Base-by-base conservation (phyloP, 164 flowering plant species). In the Vitis rupestris region DNA sequence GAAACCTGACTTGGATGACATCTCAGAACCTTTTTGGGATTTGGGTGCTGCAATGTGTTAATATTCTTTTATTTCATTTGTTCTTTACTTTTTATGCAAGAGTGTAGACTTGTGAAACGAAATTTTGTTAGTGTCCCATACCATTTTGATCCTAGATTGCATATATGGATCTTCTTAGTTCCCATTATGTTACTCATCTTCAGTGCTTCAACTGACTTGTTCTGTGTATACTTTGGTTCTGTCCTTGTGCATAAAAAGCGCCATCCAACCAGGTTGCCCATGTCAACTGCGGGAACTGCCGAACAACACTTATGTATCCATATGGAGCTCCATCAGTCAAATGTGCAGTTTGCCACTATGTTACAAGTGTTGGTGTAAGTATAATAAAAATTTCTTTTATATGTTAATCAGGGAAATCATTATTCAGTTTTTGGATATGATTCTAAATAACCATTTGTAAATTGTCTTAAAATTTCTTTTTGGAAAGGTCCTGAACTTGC, bases 311-410 rank as follows among this genome's bases (percentile, higher is more conserved):
- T 10, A 87, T 92, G 93, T 92, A 90, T 76, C 97, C 99, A 44
- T 81, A 76, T 77, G 98, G 97, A 67, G 95, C 97, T 54, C 96
- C 92, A 50, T 92, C 97, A 37, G 98, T 96, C 60, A 90, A 92
- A 84, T 93, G 98, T 78, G 97, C 94, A 10, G 65, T 92, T 55
- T 96, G 97, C 71, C 94, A 93, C 8, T 90, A 80, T 72, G 77
- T 93, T 70, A 93, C 97, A 37, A 85, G 83, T 68, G 85, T 86
- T 74, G 88, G 83, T 79, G 96, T 92, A 79, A 82, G 92, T 83
- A 49, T 56, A 10, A 7, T 15, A 44, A 51, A 9, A 31, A 15
- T 30, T 6, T 47, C 44, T 3, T 23, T 7, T 49, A 14, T 58
- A 44, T 63, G 44, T 49, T 50, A 10, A 16, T 37, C 31, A 48